Base-by-base conservation (phyloP, 2,329 filamentous ascomycete genomes). In the Nemania abortiva region DNA sequence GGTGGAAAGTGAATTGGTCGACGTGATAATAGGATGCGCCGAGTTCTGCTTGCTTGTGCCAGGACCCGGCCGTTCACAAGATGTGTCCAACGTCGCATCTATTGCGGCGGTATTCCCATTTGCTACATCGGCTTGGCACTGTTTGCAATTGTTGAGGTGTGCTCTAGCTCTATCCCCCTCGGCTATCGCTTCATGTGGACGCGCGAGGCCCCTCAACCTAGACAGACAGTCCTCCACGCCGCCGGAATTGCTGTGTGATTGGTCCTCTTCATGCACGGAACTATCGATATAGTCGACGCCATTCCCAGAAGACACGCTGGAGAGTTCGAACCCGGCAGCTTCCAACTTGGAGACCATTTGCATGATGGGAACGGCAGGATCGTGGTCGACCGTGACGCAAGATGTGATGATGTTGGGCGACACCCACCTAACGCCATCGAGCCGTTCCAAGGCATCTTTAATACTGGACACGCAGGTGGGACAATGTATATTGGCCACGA, bases 401-500 rank as follows among this genome's bases (percentile, higher is more conserved):
- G 91, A 92, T 47, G 90, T 91, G 74, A 93, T 86, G 69, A 93
- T 87, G 72, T 92, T 93, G 68, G 90, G 87, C 70, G 90, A 91
- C 34, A 93, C 86, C 81, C 87, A 89, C 63, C 76, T 83, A 82
- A 83, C 82, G 76, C 79, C 62, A 74, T 76, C 73, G 81, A 87
- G 22, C 79, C 78, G 53, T 82, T 78, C 83, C 67, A 94, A 81
- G 68, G 86, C 84, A 63, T 86, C 82, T 75, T 89, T 85, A 76
- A 94, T 93, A 73, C 86, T 84, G 42, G 87, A 86, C 58, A 93
- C 88, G 78, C 92, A 94, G 69, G 91, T 92, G 15, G 91, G 89
- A 81, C 92, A 94, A 80, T 94, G 92, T n/a, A 94, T 84, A 79
- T 94, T 94, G 70, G 86, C 88, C 73, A 94, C 83, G 70, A 93